Base-by-base conservation (phyloP, 1,284 basidiomycete genomes). In the Phellinidium pouzarii region DNA sequence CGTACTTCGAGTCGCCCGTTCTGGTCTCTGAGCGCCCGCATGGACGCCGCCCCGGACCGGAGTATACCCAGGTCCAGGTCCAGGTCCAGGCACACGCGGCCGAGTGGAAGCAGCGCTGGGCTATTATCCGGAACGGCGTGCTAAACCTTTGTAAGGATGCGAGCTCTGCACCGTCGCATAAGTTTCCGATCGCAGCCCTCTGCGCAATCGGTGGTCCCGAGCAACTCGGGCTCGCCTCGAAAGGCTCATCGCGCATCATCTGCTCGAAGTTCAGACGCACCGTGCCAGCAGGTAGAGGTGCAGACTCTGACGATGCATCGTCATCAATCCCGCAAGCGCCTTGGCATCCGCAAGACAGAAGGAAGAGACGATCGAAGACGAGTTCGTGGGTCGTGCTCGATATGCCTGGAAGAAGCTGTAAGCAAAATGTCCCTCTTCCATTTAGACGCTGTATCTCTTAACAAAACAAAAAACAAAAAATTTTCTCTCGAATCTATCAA, bases 21-120 rank as follows among this genome's bases (percentile, higher is more conserved):
- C 63, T 31, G 47, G 60, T 50, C 27, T 54, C 47, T 31, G 48
- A 55, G 56, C 56, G 52, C 55, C 36, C 47, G 51, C 43, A 29
- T 40, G 53, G 25, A 54, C 52, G n/a, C 58, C 60, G n/a, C 48
- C 7, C 48, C 41, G 11, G 58, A 61, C 23, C n/a, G n/a, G 44
- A 40, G 17, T 57, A 48, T 27, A 55, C 45, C 49, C 58, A 48
- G 48, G 38, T 56, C 36, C 42, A 56, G 51, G 49, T n/a, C n/a
- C n/a, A 53, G 37, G 17, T 40, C 44, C 44, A 58, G 56, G 42
- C 31, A 12, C 25, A 41, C 19, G 40, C 19, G 3, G 36, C 71
- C 11, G 82, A 84, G 50, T 88, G 85, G 84, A 73, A 75, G 53
- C 72, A 78, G 26, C 68, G 80, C 1, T 85, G 82, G 78, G 67